These are phyloP conservation scores for Taphrina flavorubra DNA, from an alignment of 1,139 yeast genomes.

Conservation along the genomic window DNA sequence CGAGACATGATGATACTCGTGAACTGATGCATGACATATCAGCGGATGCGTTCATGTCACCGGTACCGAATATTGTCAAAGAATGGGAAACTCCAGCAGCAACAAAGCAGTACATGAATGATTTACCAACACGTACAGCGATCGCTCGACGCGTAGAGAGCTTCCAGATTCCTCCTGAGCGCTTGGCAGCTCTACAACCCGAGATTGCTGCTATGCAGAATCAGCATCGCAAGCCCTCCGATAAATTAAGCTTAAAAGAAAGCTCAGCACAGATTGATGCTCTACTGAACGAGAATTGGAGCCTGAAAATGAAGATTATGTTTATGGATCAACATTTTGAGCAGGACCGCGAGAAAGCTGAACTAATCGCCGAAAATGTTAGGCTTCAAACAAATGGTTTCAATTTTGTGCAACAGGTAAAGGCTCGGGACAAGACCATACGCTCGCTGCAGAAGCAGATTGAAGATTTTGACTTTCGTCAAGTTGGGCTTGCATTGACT, in stretches of 20 bases:
- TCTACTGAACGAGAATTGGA: constrained; percentile 35
- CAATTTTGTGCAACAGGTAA: constrained; percentile 31
- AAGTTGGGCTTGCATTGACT: not conserved
- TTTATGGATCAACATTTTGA: constrained; percentile 38
- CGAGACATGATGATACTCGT: not conserved
- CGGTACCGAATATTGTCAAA: not conserved
- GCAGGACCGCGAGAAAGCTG: constrained; percentile 36
- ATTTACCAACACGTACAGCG: constrained; percentile 29
- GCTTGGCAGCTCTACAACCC: constrained; percentile 32
- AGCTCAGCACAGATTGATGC: constrained; percentile 38
- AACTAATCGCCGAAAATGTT: constrained; percentile 32
- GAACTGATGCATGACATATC: not conserved
- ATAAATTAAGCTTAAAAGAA: constrained; percentile 29
- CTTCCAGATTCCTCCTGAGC: constrained; percentile 40
- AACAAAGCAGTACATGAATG: constrained; percentile 30
- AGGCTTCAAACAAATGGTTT: constrained; percentile 28
- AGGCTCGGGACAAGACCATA: constrained; percentile 24
- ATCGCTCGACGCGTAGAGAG: constrained; percentile 34
- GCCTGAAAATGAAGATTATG: constrained; percentile 36
- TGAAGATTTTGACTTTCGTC: constrained; percentile 8
- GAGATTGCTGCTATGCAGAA: constrained; percentile 28
- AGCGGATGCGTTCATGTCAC: not conserved
- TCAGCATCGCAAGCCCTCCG: constrained; percentile 19
- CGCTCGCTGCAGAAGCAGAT: constrained; percentile 23
- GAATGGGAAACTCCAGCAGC: constrained; percentile 40